Base-by-base conservation (phyloP, 2,329 filamentous ascomycete species). In the Zalaria sp. region DNA sequence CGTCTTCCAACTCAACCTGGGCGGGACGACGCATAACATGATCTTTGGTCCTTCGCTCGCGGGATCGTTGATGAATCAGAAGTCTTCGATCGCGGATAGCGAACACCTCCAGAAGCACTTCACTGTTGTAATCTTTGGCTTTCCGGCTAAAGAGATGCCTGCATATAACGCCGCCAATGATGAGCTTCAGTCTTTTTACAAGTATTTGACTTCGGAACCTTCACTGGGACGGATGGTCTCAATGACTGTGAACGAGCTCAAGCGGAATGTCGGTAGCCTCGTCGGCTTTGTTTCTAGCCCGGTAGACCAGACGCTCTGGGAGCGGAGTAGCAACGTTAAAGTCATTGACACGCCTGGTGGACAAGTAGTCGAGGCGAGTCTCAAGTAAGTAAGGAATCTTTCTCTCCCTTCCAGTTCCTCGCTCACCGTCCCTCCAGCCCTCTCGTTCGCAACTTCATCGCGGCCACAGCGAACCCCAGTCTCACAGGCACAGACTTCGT, bases 241-340 rank as follows among this genome's bases (percentile, higher is more conserved):
- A 4, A 44, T 47, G 9, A 63, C 61, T 5, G 63, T 58, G 37
- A 55, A 47, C 34, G 59, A 58, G 43, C 57, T 69, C 4, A 59
- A 69, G 45, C 54, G 58, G 5, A 62, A 67, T 11, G 62, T 73
- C 7, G 69, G 72, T 4, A 70, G 74, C 41, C 55, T 82, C 29
- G 66, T 80, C 34, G 75, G 74, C 1, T 79, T 77, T 49, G 68
- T 67, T 32, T 62, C 67, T 5, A 77, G 73, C 11, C 60, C 68
- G 2, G 73, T 81, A 25, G 77, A 82, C 51, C 73, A 79, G 46
- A 66, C 68, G 49, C 62, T 64, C 2, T 81, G 78, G 77, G 78
- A 82, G 53, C 68, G 73, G 29, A 59, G 56, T n/a, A 67, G 62
- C 11, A 57, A 64, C 6, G 61, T 71, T 1, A 57, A 58, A 2